These are phyloP conservation scores for Phanerochaete carnosa DNA, from an alignment of 768 basidiomycete species.

Conservation along the genomic window DNA sequence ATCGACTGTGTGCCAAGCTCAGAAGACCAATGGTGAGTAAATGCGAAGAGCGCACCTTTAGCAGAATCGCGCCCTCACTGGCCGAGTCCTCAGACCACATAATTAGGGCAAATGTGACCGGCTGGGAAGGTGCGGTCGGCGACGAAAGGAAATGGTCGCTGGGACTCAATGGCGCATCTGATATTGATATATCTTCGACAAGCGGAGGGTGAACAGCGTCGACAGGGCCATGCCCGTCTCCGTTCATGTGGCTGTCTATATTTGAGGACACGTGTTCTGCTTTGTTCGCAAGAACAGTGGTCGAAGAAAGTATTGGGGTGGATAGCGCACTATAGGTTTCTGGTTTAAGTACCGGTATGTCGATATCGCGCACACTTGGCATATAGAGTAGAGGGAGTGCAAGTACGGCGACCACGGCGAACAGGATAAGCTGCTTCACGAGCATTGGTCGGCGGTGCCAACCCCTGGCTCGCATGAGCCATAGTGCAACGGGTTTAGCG, in stretches of 20 bases:
- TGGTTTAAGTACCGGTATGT: too few relatives aligned
- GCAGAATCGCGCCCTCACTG: conserved; percentile 38
- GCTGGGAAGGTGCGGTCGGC: not conserved
- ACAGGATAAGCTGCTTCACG: not conserved
- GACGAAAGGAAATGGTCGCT: not conserved
- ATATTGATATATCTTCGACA: not conserved
- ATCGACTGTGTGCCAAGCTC: conserved; percentile 18
- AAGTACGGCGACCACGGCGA: not conserved
- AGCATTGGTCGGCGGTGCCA: not conserved
- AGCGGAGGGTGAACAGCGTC: not conserved
- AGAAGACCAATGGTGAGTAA: not conserved
- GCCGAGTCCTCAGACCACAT: conserved; percentile 43
- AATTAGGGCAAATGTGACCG: conserved; percentile 35
- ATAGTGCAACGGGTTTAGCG: not conserved
- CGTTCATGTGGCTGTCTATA: not conserved
- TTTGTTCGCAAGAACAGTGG: not conserved
- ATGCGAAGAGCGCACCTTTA: conserved; percentile 33
- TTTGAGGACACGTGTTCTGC: not conserved
- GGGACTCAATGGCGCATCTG: not conserved
- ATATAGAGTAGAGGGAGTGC: not conserved
- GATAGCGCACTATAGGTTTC: too few relatives aligned
- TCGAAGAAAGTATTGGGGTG: not conserved
- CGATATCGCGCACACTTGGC: not conserved
- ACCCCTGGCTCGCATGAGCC: not conserved
- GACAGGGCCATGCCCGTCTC: not conserved